phyloP scores from a whole-genome alignment of 805 yeast genomes.

The Candida ortonii region DNA sequence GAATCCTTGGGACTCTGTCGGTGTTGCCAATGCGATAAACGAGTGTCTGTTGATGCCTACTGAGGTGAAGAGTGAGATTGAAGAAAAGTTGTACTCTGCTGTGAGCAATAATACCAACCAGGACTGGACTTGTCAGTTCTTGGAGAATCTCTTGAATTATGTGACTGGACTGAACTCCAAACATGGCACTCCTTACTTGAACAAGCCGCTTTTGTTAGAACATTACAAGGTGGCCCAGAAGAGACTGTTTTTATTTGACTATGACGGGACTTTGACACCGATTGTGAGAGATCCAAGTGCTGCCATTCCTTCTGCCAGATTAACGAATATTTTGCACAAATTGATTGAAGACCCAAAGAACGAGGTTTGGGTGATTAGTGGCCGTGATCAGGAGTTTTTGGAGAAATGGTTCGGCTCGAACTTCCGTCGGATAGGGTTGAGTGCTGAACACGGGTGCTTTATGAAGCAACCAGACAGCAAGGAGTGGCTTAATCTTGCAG shows the following conservation, averaged over 20 bases:
- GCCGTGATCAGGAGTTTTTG: conserved; percentile 88
- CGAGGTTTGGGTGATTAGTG: conserved; percentile 92
- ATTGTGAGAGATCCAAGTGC: conserved; percentile 98
- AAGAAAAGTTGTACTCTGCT: conserved; percentile 54
- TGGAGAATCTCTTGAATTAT: conserved; percentile 38
- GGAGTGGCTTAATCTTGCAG: conserved; percentile 84
- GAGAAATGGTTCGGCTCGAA: conserved; percentile 82
- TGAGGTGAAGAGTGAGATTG: conserved; percentile 44
- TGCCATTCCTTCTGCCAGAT: conserved; percentile 83
- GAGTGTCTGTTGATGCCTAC: conserved; percentile 57
- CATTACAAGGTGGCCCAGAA: conserved; percentile 60
- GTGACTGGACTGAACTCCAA: conserved; percentile 38
- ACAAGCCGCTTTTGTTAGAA: conserved; percentile 60
- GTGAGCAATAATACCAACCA: conserved; percentile 75
- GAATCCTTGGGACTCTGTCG: conserved; percentile 96
- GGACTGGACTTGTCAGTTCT: conserved; percentile 69
- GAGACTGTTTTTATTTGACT: conserved; percentile 86
- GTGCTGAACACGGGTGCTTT: conserved; percentile 98
- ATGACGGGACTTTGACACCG: conserved; percentile 96
- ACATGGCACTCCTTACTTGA: conserved; percentile 77
- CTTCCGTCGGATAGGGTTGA: conserved; percentile 64
- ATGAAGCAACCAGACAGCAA: conserved; percentile 65
- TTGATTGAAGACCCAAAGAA: conserved; percentile 75
- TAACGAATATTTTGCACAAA: conserved; percentile 55
- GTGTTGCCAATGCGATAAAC: conserved; percentile 82